phyloP scores from a whole-genome alignment of 225 moss, liverwort and hornwort genomes.

The Pseudoscleropodium purum region DNA sequence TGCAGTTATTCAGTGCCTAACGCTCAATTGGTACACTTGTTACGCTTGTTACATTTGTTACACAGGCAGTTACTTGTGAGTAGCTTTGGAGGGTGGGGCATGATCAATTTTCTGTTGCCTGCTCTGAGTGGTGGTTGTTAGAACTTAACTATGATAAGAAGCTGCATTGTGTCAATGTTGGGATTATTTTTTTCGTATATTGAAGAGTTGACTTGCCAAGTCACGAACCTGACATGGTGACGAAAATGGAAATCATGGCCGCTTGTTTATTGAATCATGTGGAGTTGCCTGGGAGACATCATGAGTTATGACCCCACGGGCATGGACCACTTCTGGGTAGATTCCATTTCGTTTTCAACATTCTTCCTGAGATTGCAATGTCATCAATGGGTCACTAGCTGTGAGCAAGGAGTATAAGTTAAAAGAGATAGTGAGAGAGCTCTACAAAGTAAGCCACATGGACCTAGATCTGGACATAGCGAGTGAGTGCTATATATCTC shows the following conservation, averaged over 20 bases:
- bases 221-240: background rate
- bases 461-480: background rate
- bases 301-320: background rate
- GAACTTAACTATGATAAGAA: background rate
- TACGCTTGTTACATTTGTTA: background rate
- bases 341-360: background rate
- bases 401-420: background rate
- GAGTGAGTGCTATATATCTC: background rate
- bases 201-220: background rate
- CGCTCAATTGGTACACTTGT: background rate
- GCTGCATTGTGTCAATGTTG: background rate
- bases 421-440: background rate
- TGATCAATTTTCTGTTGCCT: background rate
- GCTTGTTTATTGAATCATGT: background rate
- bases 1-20: background rate
- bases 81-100: background rate
- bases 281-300: background rate
- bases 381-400: background rate
- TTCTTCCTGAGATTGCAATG: background rate
- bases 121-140: background rate
- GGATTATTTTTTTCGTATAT: background rate
- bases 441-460: background rate
- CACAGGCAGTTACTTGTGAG: background rate
- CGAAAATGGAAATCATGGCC: background rate
- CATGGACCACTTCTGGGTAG: background rate